A percentile compares a stretch with the other conserved stretches of the same genome.
These are phyloP conservation scores for Neonectria magnoliae DNA, from an alignment of 2,329 filamentous ascomycete species.

Conservation along the genomic window DNA sequence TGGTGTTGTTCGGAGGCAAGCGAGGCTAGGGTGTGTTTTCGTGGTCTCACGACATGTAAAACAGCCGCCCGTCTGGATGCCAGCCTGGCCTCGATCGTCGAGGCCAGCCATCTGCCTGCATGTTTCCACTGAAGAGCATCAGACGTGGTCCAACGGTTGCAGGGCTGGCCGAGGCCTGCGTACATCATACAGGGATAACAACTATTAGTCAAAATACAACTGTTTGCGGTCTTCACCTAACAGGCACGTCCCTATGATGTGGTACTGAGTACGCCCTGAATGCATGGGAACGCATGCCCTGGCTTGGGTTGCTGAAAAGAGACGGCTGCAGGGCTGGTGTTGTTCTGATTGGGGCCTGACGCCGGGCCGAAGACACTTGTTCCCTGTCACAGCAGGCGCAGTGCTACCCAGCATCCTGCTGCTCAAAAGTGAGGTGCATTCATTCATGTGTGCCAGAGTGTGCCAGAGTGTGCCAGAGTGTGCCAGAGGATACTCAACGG, in stretches of 20 bases:
- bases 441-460: slow-evolving; percentile 18
- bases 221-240: slow-evolving; percentile 7
- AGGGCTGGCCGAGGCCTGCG: slow-evolving; percentile 20
- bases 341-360: slow-evolving; percentile 26
- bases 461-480: slow-evolving; percentile 17
- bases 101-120: slow-evolving; percentile 27
- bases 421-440: slow-evolving; percentile 32
- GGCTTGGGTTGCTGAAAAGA: slow-evolving; percentile 36
- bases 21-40: slow-evolving; percentile 15
- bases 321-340: slow-evolving; percentile 37
- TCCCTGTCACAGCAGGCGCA: slow-evolving; percentile 32
- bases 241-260: not conserved
- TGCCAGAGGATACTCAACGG: not conserved
- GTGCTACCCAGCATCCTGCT: slow-evolving; percentile 35
- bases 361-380: slow-evolving; percentile 29
- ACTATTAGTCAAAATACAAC: slow-evolving; percentile 11
- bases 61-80: slow-evolving; percentile 32
- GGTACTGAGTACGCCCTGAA: not conserved
- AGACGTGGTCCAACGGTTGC: slow-evolving; percentile 35
- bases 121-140: slow-evolving; percentile 35
- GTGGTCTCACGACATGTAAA: slow-evolving; percentile 18
- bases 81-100: slow-evolving; percentile 22
- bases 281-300: slow-evolving; percentile 27
- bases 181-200: not conserved
- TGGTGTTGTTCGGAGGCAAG: slow-evolving; percentile 22